Conservation (phyloP, 2,329 filamentous ascomycete species). For the Neofusicoccum sp. region DNA sequence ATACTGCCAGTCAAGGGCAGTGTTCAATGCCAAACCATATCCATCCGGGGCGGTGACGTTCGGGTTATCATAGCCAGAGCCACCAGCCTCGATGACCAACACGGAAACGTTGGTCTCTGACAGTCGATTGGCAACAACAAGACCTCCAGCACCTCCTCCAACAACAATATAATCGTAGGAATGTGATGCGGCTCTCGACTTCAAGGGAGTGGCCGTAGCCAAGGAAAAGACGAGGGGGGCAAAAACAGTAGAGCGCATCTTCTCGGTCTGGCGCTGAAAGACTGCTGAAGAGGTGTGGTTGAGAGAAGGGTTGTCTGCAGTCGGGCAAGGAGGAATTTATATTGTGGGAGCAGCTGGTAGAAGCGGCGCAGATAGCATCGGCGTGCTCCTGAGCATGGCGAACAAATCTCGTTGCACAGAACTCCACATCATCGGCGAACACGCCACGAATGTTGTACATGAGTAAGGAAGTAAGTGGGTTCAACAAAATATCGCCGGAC, state of each 20-base stretch:
- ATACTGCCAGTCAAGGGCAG: slow-evolving; percentile 46
- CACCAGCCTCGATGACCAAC: slow-evolving; percentile 33
- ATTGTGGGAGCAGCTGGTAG: background rate
- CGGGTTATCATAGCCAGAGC: slow-evolving; percentile 32
- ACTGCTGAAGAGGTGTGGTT: background rate
- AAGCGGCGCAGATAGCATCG: background rate
- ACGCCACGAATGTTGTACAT: background rate
- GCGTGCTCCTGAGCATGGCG: background rate
- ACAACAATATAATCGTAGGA: slow-evolving; percentile 36
- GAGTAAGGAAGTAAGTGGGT: background rate
- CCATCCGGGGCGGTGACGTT: slow-evolving; percentile 32
- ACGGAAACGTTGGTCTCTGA: slow-evolving; percentile 52
- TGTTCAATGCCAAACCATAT: slow-evolving; percentile 30
- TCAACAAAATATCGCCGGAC: background rate
- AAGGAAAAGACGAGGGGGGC: background rate
- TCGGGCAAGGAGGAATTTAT: background rate
- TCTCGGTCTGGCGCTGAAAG: background rate
- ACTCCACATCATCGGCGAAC: background rate
- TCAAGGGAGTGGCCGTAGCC: background rate
- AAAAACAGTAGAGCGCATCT: background rate
- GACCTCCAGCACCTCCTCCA: slow-evolving; percentile 49
- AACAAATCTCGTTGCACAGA: background rate
- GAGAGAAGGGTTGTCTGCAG: background rate
- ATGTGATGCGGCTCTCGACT: background rate
- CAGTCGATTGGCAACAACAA: slow-evolving; percentile 54